phyloP scores from a whole-genome alignment of 352 stramenopile genomes.

The Globisporangium spiculum region DNA sequence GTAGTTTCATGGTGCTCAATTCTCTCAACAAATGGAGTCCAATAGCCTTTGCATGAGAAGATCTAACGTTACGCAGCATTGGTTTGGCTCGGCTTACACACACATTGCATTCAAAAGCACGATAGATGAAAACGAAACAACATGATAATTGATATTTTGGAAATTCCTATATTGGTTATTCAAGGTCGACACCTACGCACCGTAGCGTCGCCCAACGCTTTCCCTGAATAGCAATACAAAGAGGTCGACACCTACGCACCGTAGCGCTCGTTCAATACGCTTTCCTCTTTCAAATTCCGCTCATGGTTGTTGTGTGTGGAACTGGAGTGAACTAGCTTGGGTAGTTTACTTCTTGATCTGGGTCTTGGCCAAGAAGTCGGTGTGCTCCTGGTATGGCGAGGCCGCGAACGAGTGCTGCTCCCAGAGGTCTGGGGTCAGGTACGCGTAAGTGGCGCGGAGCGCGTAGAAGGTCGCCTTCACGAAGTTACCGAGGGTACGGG shows the following conservation, averaged over 20 bases:
- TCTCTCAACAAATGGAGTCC: not conserved
- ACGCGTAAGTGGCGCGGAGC: constrained; percentile 97
- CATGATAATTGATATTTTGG: constrained; percentile 10
- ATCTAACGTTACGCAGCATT: not conserved
- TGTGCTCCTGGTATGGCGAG: constrained; percentile 98
- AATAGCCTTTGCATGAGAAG: not conserved
- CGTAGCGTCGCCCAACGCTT: constrained; percentile 87
- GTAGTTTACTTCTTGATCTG: constrained; percentile 85
- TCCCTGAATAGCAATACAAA: constrained; percentile 57
- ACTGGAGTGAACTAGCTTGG: constrained; percentile 2
- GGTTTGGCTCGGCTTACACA: not conserved
- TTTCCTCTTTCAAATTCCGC: constrained; percentile 55
- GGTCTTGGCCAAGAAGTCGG: constrained; percentile 98
- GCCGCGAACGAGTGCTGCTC: constrained; percentile 92
- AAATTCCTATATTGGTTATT: constrained; percentile 35
- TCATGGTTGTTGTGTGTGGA: constrained; percentile 1
- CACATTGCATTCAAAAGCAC: not conserved
- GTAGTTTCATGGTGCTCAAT: not conserved
- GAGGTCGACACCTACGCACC: constrained; percentile 89
- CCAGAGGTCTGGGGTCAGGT: constrained; percentile 99
- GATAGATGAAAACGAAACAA: not conserved
- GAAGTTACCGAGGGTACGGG: constrained; percentile 99
- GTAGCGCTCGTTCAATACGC: constrained; percentile 85
- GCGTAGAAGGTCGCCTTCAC: constrained; percentile 99
- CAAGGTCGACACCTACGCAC: constrained; percentile 88